Base-by-base conservation (phyloP, 129 eudicot species). In the Escallonia herrerae region DNA sequence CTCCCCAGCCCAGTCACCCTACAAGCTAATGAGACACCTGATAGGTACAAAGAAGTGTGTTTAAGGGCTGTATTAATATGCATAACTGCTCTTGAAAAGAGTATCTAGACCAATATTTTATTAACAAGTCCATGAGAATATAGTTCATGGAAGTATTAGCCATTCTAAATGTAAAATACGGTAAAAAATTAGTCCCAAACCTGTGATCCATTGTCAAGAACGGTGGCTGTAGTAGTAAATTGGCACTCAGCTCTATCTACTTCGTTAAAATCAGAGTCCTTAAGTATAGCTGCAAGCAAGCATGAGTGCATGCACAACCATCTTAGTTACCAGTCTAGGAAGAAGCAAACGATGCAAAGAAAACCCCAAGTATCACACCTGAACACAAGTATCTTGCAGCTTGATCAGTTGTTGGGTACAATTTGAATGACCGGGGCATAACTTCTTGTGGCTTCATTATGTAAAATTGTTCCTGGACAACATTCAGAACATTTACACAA, bases 211-310 rank as follows among this genome's bases (percentile, higher is more conserved):
- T 88, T 91, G 51, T 87, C 98, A 41, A 88, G 71, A 70, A 79
- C 83, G 42, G 96, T 91, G 66, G 90, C 90, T 63, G 95, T 91
- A 8, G 95, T 91, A 65, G 97, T 87, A 65, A 91, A 91, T 14
- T 91, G 97, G 61, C 97, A 91, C 64, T 85, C 95, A 9, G 96
- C 97, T 85, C 95, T 81, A 76, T 87, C 95, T 66, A 67, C 80
- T 91, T 91, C 95, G 56, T 69, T 77, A 80, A 81, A 91, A 65
- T 79, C 95, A 4, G 96, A 87, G 72, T 91, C 97, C 66, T 91
- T 91, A 59, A 91, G 73, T 66, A 91, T 87, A 66, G 96, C 97
- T 91, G 96, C 84, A 81, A 72, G 47, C 77, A 62, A 48, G 13
- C 4, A 61, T n/a, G 54, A 63, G 38, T 56, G 43, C 73, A 52